Evolutionary conservation across 2,329 filamentous ascomycete species (phyloP).

Genomic region (Sporothrix mexicana): DNA sequence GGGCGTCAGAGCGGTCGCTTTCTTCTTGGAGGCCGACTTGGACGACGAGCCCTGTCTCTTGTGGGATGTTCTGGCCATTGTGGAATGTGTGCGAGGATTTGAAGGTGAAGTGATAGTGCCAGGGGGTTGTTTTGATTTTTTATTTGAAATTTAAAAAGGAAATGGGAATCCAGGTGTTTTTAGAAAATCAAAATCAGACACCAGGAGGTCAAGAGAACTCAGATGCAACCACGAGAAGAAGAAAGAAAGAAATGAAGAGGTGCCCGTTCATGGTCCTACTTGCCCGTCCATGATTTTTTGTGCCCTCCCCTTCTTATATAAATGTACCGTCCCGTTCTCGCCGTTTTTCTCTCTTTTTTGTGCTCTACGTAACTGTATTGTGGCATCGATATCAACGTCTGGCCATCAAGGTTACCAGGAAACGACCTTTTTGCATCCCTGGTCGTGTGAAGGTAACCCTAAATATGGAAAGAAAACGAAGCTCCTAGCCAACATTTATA

Average conservation of each 20-base stretch:
- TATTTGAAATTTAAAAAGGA: neutral
- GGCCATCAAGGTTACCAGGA: conserved; percentile 12
- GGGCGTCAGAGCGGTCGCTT: neutral
- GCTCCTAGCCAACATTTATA: neutral
- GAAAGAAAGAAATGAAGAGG: neutral
- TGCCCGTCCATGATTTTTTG: neutral
- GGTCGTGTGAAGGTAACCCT: neutral
- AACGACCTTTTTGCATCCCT: neutral
- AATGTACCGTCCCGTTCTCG: neutral
- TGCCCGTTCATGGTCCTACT: neutral
- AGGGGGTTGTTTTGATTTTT: neutral
- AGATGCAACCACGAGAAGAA: neutral
- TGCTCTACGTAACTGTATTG: too few species aligned
- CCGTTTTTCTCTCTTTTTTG: too few species aligned
- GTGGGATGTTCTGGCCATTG: conserved; percentile 4
- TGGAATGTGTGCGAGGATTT: neutral
- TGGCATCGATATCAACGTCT: neutral
- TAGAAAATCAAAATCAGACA: neutral
- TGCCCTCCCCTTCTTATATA: conserved; percentile 16
- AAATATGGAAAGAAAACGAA: neutral
- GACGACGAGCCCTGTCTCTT: neutral
- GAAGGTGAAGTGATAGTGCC: neutral
- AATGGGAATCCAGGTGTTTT: neutral
- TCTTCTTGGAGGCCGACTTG: conserved; percentile 11
- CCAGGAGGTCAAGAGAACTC: neutral